Percentiles rank a stretch among this genome's conserved stretches.
phyloP scores from a whole-genome alignment of 176 grass and related monocot genomes.

The Puccinellia tenuiflora region DNA sequence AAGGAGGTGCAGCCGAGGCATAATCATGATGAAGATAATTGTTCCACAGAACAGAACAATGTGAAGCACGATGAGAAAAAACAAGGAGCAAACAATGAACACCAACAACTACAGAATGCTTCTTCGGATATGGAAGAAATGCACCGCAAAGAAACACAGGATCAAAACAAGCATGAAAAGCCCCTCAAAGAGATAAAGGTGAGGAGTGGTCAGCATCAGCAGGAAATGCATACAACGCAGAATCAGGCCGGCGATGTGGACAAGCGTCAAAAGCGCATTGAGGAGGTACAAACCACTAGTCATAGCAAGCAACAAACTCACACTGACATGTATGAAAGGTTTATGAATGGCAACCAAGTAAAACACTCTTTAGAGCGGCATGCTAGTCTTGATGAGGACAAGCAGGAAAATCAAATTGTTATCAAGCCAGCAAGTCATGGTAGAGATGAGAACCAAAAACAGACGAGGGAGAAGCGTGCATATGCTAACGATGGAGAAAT shows the following conservation, averaged over 20 bases:
- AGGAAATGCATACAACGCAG: not conserved
- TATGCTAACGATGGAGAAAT: conserved; percentile 20
- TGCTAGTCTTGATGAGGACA: not conserved
- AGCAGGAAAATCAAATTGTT: conserved; percentile 2
- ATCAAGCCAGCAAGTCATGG: not conserved
- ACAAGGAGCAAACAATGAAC: not conserved
- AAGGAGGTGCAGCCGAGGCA: not conserved
- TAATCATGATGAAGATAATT: not conserved
- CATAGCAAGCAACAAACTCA: conserved; percentile 17
- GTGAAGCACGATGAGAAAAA: not conserved
- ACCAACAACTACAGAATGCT: not conserved
- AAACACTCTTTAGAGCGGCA: conserved; percentile 3
- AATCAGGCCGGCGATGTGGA: not conserved
- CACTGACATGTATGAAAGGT: not conserved
- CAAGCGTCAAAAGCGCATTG: conserved; percentile 24
- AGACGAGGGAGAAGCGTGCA: conserved; percentile 12
- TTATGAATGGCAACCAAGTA: conserved; percentile 2
- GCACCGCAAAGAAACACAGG: not conserved
- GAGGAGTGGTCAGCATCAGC: conserved; percentile 19
- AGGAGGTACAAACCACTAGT: not conserved
- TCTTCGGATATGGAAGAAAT: conserved; percentile 6
- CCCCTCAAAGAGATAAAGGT: conserved; percentile 18
- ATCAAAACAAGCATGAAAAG: not conserved
- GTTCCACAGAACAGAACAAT: not conserved
- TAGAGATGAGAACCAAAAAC: conserved; percentile 28